phyloP scores from a whole-genome alignment of 179 eudicot species.

The Gypsophila paniculata region DNA sequence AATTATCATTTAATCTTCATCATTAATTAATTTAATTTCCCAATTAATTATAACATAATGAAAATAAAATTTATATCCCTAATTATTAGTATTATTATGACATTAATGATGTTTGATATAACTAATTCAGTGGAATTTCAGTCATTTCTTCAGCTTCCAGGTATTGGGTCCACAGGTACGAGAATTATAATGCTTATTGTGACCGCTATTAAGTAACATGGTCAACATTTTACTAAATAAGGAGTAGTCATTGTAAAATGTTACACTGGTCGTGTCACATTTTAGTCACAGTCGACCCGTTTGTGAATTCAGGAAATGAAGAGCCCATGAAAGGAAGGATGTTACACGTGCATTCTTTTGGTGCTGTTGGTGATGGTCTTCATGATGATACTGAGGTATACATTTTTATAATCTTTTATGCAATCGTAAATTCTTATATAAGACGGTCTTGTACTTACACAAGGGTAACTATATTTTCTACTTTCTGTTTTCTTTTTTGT shows the following conservation, averaged over 20 bases:
- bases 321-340: conserved; percentile 12
- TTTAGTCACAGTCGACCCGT: too few relatives aligned
- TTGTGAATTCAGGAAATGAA: background rate
- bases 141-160: conserved; percentile 48
- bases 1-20: background rate
- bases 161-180: conserved; percentile 22
- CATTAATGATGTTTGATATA: conserved; percentile 19
- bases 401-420: background rate
- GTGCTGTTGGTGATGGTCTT: conserved; percentile 62
- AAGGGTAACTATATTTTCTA: too few relatives aligned
- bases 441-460: too few relatives aligned
- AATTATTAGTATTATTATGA: conserved; percentile 1
- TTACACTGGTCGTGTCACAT: too few relatives aligned
- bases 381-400: conserved; percentile 65
- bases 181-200: too few relatives aligned
- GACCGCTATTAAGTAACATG: too few relatives aligned
- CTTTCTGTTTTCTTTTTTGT: too few relatives aligned
- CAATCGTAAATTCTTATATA: too few relatives aligned
- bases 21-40: too few relatives aligned
- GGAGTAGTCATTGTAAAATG: too few relatives aligned
- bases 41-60: conserved; percentile 15
- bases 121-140: conserved; percentile 30
- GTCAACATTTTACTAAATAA: too few relatives aligned
- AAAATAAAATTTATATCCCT: background rate
- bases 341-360: conserved; percentile 43